Evolutionary conservation across 2,329 filamentous ascomycete species (phyloP).

Genomic region (Emergomyces orientalis): DNA sequence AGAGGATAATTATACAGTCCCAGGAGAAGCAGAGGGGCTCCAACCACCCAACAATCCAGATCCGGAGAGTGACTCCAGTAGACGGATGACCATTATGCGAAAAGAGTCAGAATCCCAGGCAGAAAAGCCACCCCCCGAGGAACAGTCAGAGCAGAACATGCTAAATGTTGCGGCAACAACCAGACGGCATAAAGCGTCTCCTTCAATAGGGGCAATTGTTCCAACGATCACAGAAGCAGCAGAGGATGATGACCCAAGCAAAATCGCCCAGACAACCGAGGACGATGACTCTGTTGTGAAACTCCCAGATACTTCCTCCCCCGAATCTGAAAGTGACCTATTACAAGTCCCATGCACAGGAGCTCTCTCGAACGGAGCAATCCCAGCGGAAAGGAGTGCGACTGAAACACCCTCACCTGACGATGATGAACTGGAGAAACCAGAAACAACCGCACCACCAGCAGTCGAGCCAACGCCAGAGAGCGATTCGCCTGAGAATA

Average conservation of each 20-base stretch:
- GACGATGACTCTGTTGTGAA: slow-evolving; percentile 5
- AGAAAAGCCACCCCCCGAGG: slow-evolving; percentile 9
- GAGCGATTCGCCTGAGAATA: not conserved
- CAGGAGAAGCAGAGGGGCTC: slow-evolving; percentile 75
- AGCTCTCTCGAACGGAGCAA: not conserved
- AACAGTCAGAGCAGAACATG: not conserved
- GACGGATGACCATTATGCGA: slow-evolving; percentile 24
- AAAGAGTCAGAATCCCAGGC: slow-evolving; percentile 34
- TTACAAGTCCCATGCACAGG: not conserved
- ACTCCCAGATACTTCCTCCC: not conserved
- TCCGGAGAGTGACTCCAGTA: slow-evolving; percentile 11
- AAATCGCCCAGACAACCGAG: slow-evolving; percentile 13
- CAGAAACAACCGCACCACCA: not conserved
- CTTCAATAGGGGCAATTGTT: slow-evolving; percentile 63
- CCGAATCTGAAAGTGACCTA: not conserved
- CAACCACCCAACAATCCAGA: slow-evolving; percentile 13
- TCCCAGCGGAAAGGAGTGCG: not conserved
- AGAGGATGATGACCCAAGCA: slow-evolving; percentile 35
- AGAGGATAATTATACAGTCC: slow-evolving; percentile 91
- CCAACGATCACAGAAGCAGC: slow-evolving; percentile 59
- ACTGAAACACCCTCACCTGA: not conserved
- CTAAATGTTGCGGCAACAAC: slow-evolving; percentile 54
- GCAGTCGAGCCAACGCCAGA: not conserved
- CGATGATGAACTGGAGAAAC: not conserved
- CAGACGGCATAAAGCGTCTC: slow-evolving; percentile 57